phyloP scores from a whole-genome alignment of 2,329 filamentous ascomycete genomes.

The Ophiostoma sp. region DNA sequence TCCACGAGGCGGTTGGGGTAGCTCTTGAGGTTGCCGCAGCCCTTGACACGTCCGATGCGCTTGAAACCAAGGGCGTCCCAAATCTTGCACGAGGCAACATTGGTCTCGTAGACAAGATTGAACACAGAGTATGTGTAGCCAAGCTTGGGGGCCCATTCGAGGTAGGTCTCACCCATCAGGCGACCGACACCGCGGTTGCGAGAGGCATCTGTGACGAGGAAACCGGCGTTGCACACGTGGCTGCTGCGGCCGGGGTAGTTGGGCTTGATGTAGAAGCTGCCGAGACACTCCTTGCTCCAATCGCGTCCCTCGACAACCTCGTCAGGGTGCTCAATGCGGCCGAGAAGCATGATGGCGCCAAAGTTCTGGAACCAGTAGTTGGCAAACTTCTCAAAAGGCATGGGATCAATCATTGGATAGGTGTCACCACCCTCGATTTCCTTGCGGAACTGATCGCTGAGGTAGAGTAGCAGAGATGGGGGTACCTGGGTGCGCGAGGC shows the following conservation, averaged over 20 bases:
- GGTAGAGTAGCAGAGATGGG: slow-evolving; percentile 64
- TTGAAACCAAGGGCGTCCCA: slow-evolving; percentile 93
- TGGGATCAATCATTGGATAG: slow-evolving; percentile 77
- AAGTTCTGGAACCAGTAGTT: slow-evolving; percentile 91
- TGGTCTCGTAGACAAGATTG: slow-evolving; percentile 91
- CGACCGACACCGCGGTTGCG: slow-evolving; percentile 70
- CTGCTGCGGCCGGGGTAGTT: slow-evolving; percentile 89
- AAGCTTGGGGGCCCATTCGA: slow-evolving; percentile 72
- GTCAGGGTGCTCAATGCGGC: slow-evolving; percentile 59
- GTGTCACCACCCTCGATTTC: slow-evolving; percentile 91
- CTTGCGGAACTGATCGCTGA: slow-evolving; percentile 78
- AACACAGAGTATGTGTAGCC: slow-evolving; percentile 91
- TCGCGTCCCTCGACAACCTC: slow-evolving; percentile 58
- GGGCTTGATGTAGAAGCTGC: slow-evolving; percentile 90
- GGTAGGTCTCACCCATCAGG: slow-evolving; percentile 69
- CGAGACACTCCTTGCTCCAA: slow-evolving; percentile 76
- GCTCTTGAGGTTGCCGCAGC: slow-evolving; percentile 63
- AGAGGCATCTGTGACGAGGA: slow-evolving; percentile 67
- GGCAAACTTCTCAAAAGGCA: slow-evolving; percentile 69
- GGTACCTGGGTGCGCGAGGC: slow-evolving; percentile 73
- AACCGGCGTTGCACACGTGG: slow-evolving; percentile 83
- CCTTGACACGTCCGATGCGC: slow-evolving; percentile 77
- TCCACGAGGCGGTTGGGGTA: slow-evolving; percentile 65
- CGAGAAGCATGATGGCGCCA: slow-evolving; percentile 79
- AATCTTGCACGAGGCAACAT: slow-evolving; percentile 81